Evolutionary conservation across 2,329 filamentous ascomycete genomes (phyloP).

Genomic region (Fusarium chuoi): DNA sequence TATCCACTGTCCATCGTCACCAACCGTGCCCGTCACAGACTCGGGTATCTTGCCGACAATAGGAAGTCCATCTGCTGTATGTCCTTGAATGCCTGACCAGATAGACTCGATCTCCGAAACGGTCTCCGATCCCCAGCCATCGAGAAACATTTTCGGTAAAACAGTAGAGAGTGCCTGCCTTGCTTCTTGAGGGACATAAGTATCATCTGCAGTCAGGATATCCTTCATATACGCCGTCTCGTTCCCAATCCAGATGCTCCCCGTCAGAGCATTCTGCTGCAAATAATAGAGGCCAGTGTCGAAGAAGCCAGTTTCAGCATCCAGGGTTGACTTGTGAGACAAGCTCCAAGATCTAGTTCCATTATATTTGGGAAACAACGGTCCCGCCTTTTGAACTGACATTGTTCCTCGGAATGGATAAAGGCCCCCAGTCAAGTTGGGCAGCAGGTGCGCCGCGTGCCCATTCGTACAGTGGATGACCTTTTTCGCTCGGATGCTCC

Average conservation of each 20-base stretch:
- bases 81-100: constrained; percentile 60
- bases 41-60: constrained; percentile 57
- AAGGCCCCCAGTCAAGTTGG: constrained; percentile 55
- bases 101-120: background rate
- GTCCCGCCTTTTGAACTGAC: constrained; percentile 57
- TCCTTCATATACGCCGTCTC: constrained; percentile 54
- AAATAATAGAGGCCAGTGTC: constrained; percentile 36
- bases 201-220: constrained; percentile 58
- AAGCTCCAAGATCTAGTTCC: constrained; percentile 59
- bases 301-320: constrained; percentile 58
- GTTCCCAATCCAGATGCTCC: constrained; percentile 63
- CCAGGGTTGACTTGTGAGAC: constrained; percentile 51
- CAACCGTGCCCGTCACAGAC: constrained; percentile 20
- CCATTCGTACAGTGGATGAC: constrained; percentile 68
- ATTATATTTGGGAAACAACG: constrained; percentile 39
- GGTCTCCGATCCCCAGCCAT: constrained; percentile 39
- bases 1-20: constrained; percentile 54
- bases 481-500: constrained; percentile 56
- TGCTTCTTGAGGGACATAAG: constrained; percentile 48
- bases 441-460: constrained; percentile 61
- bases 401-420: constrained; percentile 58
- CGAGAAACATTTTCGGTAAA: constrained; percentile 52
- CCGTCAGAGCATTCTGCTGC: constrained; percentile 42
- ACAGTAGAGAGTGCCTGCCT: constrained; percentile 49
- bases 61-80: constrained; percentile 58